These are phyloP conservation scores for Daldinia bambusicola DNA, from an alignment of 495 filamentous ascomycete genomes.

Conservation along the genomic window DNA sequence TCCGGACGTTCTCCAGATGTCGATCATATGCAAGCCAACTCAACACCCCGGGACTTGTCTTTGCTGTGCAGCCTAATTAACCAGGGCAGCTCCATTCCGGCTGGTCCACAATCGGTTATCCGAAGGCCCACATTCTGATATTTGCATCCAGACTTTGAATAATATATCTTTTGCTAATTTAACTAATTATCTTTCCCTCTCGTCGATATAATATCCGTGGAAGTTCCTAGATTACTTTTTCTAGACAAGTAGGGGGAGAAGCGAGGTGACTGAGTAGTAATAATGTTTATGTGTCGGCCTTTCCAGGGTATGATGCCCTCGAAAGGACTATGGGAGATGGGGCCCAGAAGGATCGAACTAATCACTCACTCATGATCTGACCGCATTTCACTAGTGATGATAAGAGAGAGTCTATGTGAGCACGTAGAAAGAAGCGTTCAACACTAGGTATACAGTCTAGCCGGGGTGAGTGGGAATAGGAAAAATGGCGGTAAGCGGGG, in stretches of 20 bases:
- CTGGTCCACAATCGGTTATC: slow-evolving; percentile 25
- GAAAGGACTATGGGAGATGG: not conserved
- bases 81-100: slow-evolving; percentile 6
- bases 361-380: slow-evolving; percentile 31
- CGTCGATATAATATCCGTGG: no score
- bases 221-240: no score
- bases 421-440: not conserved
- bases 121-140: slow-evolving; percentile 13
- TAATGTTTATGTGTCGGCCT: not conserved
- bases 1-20: slow-evolving; percentile 14
- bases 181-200: no score
- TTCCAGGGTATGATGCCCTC: not conserved
- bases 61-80: slow-evolving; percentile 13
- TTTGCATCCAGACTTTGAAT: not conserved
- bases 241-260: not conserved
- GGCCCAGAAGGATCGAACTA: not conserved
- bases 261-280: not conserved
- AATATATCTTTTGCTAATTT: no score
- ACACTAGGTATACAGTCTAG: not conserved
- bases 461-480: not conserved
- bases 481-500: slow-evolving; percentile 29
- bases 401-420: slow-evolving; percentile 9
- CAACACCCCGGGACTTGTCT: slow-evolving; percentile 15
- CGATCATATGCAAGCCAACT: slow-evolving; percentile 42
- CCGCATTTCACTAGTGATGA: slow-evolving; percentile 17